A percentile compares a stretch with the other conserved stretches of the same genome.
Conservation (phyloP, 306 rosid genomes). For the Vicia villosa region DNA sequence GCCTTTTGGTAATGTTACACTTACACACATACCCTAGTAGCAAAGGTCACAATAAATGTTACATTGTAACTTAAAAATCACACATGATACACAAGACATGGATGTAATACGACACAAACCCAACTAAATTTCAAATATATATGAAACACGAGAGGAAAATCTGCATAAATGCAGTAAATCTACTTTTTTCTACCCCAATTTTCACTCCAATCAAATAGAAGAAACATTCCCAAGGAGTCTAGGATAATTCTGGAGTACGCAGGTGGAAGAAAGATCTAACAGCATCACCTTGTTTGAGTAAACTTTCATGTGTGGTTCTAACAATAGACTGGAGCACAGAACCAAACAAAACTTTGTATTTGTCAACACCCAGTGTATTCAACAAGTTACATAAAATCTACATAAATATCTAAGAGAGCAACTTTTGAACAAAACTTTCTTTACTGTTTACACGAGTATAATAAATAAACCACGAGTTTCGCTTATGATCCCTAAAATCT, state of each 20-base stretch:
- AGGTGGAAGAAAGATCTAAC: background rate
- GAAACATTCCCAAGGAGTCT: background rate
- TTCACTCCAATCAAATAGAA: conserved; percentile 1
- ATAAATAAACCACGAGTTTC: conserved; percentile 27
- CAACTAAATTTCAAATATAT: background rate
- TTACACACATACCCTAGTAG: background rate
- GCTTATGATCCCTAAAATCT: conserved; percentile 28
- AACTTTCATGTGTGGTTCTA: background rate
- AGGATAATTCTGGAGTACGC: background rate
- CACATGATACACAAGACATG: background rate
- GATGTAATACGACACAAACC: background rate
- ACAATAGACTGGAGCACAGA: conserved; percentile 4
- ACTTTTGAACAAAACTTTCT: conserved; percentile 34
- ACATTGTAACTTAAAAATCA: background rate
- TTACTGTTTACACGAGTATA: conserved; percentile 41
- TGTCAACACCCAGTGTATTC: conserved; percentile 33
- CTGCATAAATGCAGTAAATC: conserved; percentile 9
- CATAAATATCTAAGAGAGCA: conserved; percentile 26
- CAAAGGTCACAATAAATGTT: background rate
- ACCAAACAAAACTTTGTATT: conserved; percentile 30
- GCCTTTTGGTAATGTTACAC: background rate
- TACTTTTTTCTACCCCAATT: background rate
- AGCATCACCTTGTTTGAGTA: conserved; percentile 6
- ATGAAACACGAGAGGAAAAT: background rate
- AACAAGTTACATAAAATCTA: conserved; percentile 45